phyloP scores from a whole-genome alignment of 192 early-diverging fungal species.

The Chytriomyces sp. region DNA sequence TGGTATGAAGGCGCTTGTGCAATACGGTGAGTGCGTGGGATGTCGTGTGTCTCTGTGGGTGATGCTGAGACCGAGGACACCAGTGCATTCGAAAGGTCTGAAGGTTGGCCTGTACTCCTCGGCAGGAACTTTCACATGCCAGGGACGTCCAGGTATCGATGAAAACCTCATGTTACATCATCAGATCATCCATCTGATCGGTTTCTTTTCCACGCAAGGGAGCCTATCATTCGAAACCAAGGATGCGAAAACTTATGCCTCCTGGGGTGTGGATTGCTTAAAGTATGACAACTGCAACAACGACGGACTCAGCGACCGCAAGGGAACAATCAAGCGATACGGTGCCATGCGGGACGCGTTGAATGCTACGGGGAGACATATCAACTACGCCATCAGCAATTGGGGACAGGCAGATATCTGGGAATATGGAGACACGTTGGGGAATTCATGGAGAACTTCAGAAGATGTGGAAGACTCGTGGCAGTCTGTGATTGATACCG shows the following conservation, averaged over 20 bases:
- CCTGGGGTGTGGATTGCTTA: constrained; percentile 66
- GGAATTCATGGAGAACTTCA: constrained; percentile 49
- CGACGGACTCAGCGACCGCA: constrained; percentile 39
- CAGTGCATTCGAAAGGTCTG: constrained; percentile 55
- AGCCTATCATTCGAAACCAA: constrained; percentile 49
- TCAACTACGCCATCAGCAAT: constrained; percentile 54
- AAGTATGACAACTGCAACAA: constrained; percentile 68
- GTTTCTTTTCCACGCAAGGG: constrained; percentile 23
- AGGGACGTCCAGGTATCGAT: constrained; percentile 35
- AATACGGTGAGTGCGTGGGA: constrained; percentile 34
- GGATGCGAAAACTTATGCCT: constrained; percentile 57
- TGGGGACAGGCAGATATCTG: constrained; percentile 57
- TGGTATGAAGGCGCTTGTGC: constrained; percentile 56
- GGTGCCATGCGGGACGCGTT: constrained; percentile 51
- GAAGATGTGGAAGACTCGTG: constrained; percentile 35
- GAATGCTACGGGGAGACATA: constrained; percentile 50
- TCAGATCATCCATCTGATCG: too few relatives aligned
- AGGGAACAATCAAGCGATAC: constrained; percentile 38
- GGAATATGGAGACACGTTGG: constrained; percentile 46
- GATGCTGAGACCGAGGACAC: not conserved
- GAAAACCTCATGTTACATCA: too few relatives aligned
- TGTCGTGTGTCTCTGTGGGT: too few relatives aligned
- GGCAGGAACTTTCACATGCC: constrained; percentile 59
- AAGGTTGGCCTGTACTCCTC: constrained; percentile 50
- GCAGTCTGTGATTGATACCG: constrained; percentile 36